These are phyloP conservation scores for Eucalyptus decipiens DNA, from an alignment of 345 rosid species.

Conservation along the genomic window DNA sequence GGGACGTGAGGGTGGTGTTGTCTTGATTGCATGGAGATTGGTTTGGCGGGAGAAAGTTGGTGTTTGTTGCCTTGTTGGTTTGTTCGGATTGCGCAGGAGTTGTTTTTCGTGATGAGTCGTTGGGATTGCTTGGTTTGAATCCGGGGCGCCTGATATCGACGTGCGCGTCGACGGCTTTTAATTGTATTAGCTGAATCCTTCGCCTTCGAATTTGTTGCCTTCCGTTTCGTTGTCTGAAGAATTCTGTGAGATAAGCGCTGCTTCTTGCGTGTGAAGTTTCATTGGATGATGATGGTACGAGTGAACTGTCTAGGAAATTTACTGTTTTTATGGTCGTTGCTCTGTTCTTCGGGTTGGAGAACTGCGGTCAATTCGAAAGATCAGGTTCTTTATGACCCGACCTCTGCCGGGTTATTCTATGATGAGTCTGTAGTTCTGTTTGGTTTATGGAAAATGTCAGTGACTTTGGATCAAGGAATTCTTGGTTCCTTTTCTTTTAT, in stretches of 20 bases:
- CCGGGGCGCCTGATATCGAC: neutral
- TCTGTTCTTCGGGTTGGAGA: neutral
- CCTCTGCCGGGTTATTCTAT: neutral
- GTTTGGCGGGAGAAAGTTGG: neutral
- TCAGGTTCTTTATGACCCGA: neutral
- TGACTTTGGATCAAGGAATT: neutral
- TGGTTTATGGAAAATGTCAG: neutral
- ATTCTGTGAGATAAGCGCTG: neutral
- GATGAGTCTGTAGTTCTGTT: neutral
- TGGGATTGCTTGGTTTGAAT: neutral
- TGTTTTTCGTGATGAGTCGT: neutral
- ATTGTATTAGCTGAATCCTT: neutral
- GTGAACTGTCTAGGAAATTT: neutral
- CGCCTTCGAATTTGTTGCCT: neutral
- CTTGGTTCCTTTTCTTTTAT: neutral
- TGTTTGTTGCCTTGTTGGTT: neutral
- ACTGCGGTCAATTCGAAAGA: neutral
- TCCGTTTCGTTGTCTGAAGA: neutral
- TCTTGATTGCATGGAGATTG: neutral
- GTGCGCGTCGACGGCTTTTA: neutral
- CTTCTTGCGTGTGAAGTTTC: neutral
- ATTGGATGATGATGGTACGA: neutral
- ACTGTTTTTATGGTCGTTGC: neutral
- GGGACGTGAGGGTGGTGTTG: neutral
- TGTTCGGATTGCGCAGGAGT: neutral